phyloP scores from a whole-genome alignment of 345 rosid species.

The Eucalyptus curtisii region DNA sequence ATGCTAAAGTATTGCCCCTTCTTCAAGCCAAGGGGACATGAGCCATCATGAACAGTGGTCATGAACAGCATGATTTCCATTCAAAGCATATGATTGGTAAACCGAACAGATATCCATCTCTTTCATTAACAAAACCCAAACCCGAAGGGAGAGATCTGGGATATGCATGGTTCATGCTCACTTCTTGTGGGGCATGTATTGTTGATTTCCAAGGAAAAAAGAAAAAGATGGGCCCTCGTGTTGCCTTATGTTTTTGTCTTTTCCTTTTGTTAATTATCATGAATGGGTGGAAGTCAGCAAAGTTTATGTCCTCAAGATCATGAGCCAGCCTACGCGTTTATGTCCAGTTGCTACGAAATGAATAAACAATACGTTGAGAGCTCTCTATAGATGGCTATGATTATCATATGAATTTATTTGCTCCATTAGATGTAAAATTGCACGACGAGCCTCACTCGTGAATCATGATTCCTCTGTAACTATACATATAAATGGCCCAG shows the following conservation, averaged over 20 bases:
- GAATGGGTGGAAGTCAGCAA: not conserved
- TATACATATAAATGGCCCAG: not conserved
- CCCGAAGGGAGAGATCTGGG: not conserved
- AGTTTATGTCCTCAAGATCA: not conserved
- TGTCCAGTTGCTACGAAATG: not conserved
- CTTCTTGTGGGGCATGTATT: not conserved
- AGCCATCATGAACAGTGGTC: constrained; percentile 6
- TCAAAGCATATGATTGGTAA: not conserved
- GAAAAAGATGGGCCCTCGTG: not conserved
- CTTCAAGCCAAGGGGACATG: constrained; percentile 6
- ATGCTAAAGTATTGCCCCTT: not conserved
- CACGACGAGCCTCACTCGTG: constrained; percentile 3
- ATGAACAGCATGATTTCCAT: not conserved
- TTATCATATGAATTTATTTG: not conserved
- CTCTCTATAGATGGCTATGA: not conserved
- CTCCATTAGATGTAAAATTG: not conserved
- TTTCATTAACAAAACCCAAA: not conserved
- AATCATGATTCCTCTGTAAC: not conserved
- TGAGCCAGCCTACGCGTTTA: not conserved
- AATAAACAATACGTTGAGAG: not conserved
- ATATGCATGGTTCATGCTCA: not conserved
- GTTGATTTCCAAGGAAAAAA: not conserved
- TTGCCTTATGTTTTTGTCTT: not conserved
- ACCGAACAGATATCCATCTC: not conserved
- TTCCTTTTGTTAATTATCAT: not conserved